These are phyloP conservation scores for Xylaria sp. DNA, from an alignment of 2,329 filamentous ascomycete genomes.

Conservation along the genomic window DNA sequence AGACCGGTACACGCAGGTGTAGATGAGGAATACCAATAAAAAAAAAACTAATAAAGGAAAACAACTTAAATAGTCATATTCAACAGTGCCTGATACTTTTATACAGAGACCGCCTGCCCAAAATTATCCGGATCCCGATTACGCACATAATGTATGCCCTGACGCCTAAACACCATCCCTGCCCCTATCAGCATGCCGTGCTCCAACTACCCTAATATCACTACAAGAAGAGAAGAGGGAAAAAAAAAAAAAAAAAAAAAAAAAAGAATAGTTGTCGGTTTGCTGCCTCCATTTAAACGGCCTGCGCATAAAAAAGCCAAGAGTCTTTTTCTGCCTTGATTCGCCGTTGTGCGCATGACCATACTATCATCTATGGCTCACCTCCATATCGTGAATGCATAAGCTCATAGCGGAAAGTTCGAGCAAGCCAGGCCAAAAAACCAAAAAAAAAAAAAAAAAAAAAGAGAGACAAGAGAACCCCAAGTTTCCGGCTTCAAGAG, in stretches of 20 bases:
- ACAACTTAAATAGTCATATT: conserved; percentile 16
- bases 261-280: background rate
- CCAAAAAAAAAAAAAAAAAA: too few species aligned
- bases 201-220: conserved; percentile 10
- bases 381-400: background rate
- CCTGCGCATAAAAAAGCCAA: background rate
- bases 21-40: background rate
- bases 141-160: conserved; percentile 8
- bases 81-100: conserved; percentile 22
- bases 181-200: conserved; percentile 17
- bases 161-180: conserved; percentile 25
- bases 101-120: conserved; percentile 13
- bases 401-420: background rate
- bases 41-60: background rate
- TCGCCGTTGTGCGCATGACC: background rate
- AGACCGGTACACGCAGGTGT: background rate
- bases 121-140: conserved; percentile 4
- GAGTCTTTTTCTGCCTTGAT: too few species aligned
- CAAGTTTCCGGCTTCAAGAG: background rate
- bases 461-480: too few species aligned
- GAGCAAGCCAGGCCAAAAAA: background rate
- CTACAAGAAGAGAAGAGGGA: conserved; percentile 17
- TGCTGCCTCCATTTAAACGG: background rate
- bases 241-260: background rate
- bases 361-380: background rate